Evolutionary conservation across 2,329 filamentous ascomycete genomes (phyloP).

Genomic region (Davidsoniella australis): DNA sequence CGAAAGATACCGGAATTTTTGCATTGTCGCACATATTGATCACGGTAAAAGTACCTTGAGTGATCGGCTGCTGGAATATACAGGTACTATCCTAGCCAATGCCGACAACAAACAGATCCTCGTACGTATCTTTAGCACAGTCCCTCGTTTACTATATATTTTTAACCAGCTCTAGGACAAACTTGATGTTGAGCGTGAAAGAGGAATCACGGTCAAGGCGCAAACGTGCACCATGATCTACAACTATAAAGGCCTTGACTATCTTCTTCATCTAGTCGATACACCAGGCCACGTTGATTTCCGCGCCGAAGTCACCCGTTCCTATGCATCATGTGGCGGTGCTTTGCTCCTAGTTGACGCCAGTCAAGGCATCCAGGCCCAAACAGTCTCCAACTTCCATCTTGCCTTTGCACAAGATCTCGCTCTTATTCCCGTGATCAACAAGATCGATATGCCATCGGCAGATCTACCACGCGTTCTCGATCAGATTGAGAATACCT

Average conservation of each 20-base stretch:
- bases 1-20: slow-evolving; percentile 80
- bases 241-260: slow-evolving; percentile 63
- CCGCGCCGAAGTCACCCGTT: slow-evolving; percentile 83
- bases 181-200: slow-evolving; percentile 86
- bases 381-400: slow-evolving; percentile 98
- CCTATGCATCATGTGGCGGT: slow-evolving; percentile 90
- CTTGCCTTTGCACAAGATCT: slow-evolving; percentile 86
- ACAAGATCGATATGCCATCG: slow-evolving; percentile 87
- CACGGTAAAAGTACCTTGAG: slow-evolving; percentile 96
- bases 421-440: slow-evolving; percentile 75
- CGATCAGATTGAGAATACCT: slow-evolving; percentile 68
- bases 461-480: slow-evolving; percentile 76
- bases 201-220: slow-evolving; percentile 95
- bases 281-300: slow-evolving; percentile 98
- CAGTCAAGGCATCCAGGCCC: slow-evolving; percentile 88
- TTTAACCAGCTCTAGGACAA: slow-evolving; percentile 42
- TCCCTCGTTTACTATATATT: neutral
- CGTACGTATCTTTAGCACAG: slow-evolving; percentile 16
- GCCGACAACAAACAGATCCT: slow-evolving; percentile 81
- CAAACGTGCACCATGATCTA: slow-evolving; percentile 98
- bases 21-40: slow-evolving; percentile 96
- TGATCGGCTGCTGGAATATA: slow-evolving; percentile 82
- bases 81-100: slow-evolving; percentile 75
- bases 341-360: slow-evolving; percentile 87
- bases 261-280: slow-evolving; percentile 86